Evolutionary conservation across 2,329 filamentous ascomycete genomes (phyloP), one percentile per base, ranked within the genome.

Genomic region (Alternaria atra): DNA sequence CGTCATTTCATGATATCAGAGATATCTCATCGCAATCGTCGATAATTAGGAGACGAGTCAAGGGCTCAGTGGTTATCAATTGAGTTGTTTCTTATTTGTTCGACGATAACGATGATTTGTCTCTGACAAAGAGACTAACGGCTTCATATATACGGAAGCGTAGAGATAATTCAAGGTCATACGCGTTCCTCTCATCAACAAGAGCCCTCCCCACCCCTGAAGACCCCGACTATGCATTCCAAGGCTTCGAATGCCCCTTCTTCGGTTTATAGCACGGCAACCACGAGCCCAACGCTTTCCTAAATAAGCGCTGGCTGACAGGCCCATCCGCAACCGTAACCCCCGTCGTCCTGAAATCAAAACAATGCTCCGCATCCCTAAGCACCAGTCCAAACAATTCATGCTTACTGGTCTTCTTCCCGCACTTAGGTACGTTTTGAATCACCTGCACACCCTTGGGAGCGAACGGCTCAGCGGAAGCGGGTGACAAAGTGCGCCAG

Each of bases 321-420:
- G 69, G 73, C 0, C 78, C 81, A 1, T 69, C 73, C 0, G 66
- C 68, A 32, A 78, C 77, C 4, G 58, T 60, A 15, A 53, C 23
- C 7, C 60, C 51, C 27, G 63, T 65, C 2, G 70, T 71, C 39
- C 75, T 71, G 54, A 85, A 82, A 70, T 86, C 84, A 68, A 80
- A 84, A 54, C 80, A 82, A 73, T 86, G 84, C 70, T 81, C 74
- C 10, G 81, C 80, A n/a, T 80, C 75, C 4, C 68, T 51, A 57
- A 86, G 71, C 10, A 84, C 67, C 62, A 82, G 81, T 2, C 84
- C 84, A 63, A 86, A 86, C 0, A 86, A 61, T n/a, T 77, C 75
- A 10, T 74, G 68, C 55, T 72, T 56, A 0, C 63, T 63, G 0
- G 78, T 80, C 42, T 73, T 64, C 23, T 75, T 71, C 8, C 80